Conservation (phyloP, 1,284 basidiomycete genomes). For the Pascua sp. region DNA sequence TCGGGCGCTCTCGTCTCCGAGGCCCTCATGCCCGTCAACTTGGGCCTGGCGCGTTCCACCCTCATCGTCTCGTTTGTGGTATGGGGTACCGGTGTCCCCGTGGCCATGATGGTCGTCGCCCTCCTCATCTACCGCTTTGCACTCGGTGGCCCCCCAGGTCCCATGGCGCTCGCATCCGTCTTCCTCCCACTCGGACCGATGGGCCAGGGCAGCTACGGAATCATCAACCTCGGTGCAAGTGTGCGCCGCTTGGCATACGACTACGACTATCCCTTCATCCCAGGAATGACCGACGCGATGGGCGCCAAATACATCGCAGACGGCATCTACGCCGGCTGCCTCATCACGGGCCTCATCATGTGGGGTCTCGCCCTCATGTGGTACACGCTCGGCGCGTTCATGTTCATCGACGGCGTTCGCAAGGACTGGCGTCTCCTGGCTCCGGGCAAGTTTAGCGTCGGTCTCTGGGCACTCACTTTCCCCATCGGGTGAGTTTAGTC, state of each 20-base stretch:
- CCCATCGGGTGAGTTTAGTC: slow-evolving; percentile 40
- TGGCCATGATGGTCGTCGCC: slow-evolving; percentile 60
- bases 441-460: slow-evolving; percentile 32
- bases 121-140: slow-evolving; percentile 56
- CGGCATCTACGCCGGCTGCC: slow-evolving; percentile 49
- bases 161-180: slow-evolving; percentile 57
- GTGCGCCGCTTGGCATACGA: slow-evolving; percentile 52
- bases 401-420: slow-evolving; percentile 28
- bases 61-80: slow-evolving; percentile 52
- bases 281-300: slow-evolving; percentile 39
- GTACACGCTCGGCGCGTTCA: slow-evolving; percentile 45
- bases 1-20: slow-evolving; percentile 61
- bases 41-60: slow-evolving; percentile 58
- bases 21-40: slow-evolving; percentile 53
- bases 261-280: slow-evolving; percentile 23
- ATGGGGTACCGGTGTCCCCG: slow-evolving; percentile 50
- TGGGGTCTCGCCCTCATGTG: slow-evolving; percentile 53
- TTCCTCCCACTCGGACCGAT: slow-evolving; percentile 59
- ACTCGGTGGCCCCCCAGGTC: slow-evolving; percentile 47
- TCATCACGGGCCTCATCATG: slow-evolving; percentile 45
- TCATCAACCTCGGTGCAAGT: slow-evolving; percentile 56
- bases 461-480: slow-evolving; percentile 48
- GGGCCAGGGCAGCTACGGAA: slow-evolving; percentile 61
- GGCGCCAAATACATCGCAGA: slow-evolving; percentile 37
- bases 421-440: slow-evolving; percentile 23